Base-by-base conservation (phyloP, 164 flowering plant species). In the Vitis rotundifolia region DNA sequence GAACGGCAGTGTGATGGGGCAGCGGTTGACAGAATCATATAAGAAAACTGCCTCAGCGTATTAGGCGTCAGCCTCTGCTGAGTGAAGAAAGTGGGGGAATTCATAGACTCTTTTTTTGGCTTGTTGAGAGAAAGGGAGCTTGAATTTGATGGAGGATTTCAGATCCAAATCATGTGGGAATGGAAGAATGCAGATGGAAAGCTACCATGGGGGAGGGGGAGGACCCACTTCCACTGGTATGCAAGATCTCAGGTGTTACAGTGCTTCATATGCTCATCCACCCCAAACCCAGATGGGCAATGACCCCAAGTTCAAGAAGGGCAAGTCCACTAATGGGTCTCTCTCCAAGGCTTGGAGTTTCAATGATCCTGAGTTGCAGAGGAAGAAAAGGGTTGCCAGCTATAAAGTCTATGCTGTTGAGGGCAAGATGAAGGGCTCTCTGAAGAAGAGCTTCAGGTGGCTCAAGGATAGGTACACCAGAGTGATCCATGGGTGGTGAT, bases 381-480 rank as follows among this genome's bases (percentile, higher is more conserved):
- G 86, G 83, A 82, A 77, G 79, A 85, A 67, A 72, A 75, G 85
- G 71, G 86, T 85, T 4, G 88, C 82, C 26, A 64, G 85, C 74
- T 85, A 85, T 56, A 85, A 85, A 70, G 81, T 71, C 5, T 85
- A 83, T 16, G 5, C 79, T 22, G 83, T 82, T 44, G 86, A 85
- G 75, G 86, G 85, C 0, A 85, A 83, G 60, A 64, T 85, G 55
- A 85, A 82, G 71, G 84, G 88, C 11, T 78, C 82, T 28, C 18
- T 83, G 1, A 73, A 69, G 73, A 85, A 82, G 79, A 79, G 83
- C 63, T 82, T 82, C 69, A 71, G 79, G 49, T 85, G 86, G 88
- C 16, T 84, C 51, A 84, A 77, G 67, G 77, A 78, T 6, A 76
- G 71, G 74, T 80, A 37, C 44, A 13, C 67, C 48, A 73, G 67